Base-by-base conservation (phyloP, 1,284 basidiomycete species). In the Cerioporus squamosus region DNA sequence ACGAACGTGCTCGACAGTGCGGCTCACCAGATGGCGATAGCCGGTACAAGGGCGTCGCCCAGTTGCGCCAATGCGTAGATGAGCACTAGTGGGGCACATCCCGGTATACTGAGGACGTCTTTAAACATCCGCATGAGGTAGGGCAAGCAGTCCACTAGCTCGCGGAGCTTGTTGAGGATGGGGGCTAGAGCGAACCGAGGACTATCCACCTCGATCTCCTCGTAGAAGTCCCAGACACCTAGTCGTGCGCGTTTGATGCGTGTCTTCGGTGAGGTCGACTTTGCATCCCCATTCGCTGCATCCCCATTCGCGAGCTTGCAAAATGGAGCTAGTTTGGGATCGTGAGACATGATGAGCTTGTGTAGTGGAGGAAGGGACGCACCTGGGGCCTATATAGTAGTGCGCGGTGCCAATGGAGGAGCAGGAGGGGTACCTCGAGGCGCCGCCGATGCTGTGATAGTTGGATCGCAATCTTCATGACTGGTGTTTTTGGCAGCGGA, bases 141-240 rank as follows among this genome's bases (percentile, higher is more conserved):
- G 1, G 87, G 88, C 39, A 86, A 54, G 64, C 79, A 77, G 44
- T 81, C 77, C 20, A 76, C 58, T 54, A 85, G 70, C 51, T 84
- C 80, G 7, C 79, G 68, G 26, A 79, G 77, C 5, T 76, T 75
- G 65, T 87, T 79, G 5, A 84, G 64, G 39, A 74, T 73, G 18
- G 77, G 74, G 20, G 73, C 74, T 22, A 75, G 72, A 20, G 78
- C 80, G 18, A 81, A 63, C 45, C 70, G 66, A 36, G 57, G 45
- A 6, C 80, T 67, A 47, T 74, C 71, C n/a, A 75, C 70, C 44
- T 74, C 68, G 20, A 72, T 76, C 64, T 89, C 84, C 66, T 89
- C 81, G 69, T 90, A 91, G 44, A 89, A 70, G 68, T 91, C 88
- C 90, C 89, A 91, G 24, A 90, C 83, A 42, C 89, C 89, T 24